Percentiles rank a stretch among this genome's conserved stretches.
Evolutionary conservation across 805 yeast species (phyloP).

Genomic region (Priceomyces fermenticarens): DNA sequence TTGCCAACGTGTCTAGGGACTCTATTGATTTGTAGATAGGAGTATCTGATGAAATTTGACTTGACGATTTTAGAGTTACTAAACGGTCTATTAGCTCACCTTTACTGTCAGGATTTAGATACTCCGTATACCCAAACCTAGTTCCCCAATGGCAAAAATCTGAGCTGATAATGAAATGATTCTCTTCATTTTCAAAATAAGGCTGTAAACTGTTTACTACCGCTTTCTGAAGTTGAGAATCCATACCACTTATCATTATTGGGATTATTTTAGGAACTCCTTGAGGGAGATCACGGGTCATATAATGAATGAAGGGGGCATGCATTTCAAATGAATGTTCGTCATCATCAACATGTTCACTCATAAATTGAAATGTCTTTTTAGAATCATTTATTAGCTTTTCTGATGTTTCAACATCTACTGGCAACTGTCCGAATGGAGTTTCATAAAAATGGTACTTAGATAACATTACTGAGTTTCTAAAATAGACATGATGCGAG

Average conservation of each 20-base stretch:
- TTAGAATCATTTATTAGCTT: slow-evolving; percentile 27
- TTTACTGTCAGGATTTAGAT: slow-evolving; percentile 16
- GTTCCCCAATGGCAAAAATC: slow-evolving; percentile 94
- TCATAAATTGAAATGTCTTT: slow-evolving; percentile 54
- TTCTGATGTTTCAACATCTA: slow-evolving; percentile 51
- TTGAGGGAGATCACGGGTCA: slow-evolving; percentile 32
- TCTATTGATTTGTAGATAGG: slow-evolving; percentile 76
- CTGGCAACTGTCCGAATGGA: slow-evolving; percentile 73
- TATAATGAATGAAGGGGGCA: slow-evolving; percentile 64
- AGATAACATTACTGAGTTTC: slow-evolving; percentile 54
- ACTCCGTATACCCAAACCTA: slow-evolving; percentile 42
- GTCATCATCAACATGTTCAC: slow-evolving; percentile 59
- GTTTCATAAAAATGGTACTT: slow-evolving; percentile 61
- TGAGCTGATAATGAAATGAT: slow-evolving; percentile 76
- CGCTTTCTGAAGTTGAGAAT: slow-evolving; percentile 37
- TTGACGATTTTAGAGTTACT: slow-evolving; percentile 7
- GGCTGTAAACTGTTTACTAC: slow-evolving; percentile 51
- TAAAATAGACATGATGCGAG: slow-evolving; percentile 83
- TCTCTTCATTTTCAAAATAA: slow-evolving; percentile 50
- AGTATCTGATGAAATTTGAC: slow-evolving; percentile 14
- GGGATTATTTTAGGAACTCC: slow-evolving; percentile 63
- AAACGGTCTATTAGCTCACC: slow-evolving; percentile 18
- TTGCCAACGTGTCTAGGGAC: slow-evolving; percentile 65
- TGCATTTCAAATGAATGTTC: slow-evolving; percentile 98
- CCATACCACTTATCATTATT: slow-evolving; percentile 68